phyloP scores from a whole-genome alignment of 2,329 filamentous ascomycete species.

The Leptographium procerum region DNA sequence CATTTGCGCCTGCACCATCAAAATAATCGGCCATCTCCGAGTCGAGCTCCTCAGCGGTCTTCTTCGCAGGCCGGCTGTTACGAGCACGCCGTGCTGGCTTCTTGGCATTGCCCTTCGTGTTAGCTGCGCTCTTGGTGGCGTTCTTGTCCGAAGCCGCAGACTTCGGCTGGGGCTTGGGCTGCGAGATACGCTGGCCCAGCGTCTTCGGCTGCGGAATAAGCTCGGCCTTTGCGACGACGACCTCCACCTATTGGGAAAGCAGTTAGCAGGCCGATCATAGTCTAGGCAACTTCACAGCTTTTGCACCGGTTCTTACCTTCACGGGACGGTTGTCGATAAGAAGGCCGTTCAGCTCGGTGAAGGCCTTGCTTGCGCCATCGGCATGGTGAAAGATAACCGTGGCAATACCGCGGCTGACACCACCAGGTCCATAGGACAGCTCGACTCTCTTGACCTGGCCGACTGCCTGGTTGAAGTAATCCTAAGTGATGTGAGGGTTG shows the following conservation, averaged over 20 bases:
- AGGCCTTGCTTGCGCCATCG: conserved; percentile 75
- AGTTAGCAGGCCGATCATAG: neutral
- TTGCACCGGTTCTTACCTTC: conserved; percentile 50
- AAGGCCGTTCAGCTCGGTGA: conserved; percentile 73
- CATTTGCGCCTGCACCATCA: conserved; percentile 34
- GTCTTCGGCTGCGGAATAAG: conserved; percentile 55
- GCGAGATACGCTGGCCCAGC: conserved; percentile 68
- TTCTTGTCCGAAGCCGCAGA: conserved; percentile 67
- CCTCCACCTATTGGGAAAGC: conserved; percentile 56
- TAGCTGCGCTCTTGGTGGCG: conserved; percentile 30
- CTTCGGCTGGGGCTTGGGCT: conserved; percentile 67
- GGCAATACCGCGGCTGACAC: conserved; percentile 82
- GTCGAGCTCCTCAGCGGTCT: conserved; percentile 91
- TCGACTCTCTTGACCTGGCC: conserved; percentile 85
- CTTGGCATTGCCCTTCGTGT: conserved; percentile 36
- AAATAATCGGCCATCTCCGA: conserved; percentile 98
- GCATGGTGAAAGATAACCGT: conserved; percentile 76
- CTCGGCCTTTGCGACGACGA: conserved; percentile 68
- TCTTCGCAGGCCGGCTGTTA: conserved; percentile 59
- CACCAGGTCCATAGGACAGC: conserved; percentile 85
- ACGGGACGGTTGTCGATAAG: conserved; percentile 84
- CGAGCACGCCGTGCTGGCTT: conserved; percentile 40
- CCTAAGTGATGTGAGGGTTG: conserved; percentile 59
- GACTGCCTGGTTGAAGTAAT: conserved; percentile 85
- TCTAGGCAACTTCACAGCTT: neutral